A percentile compares a stretch with the other conserved stretches of the same genome.
These are phyloP conservation scores for Galerina sulciceps DNA, from an alignment of 768 basidiomycete species.

Conservation along the genomic window DNA sequence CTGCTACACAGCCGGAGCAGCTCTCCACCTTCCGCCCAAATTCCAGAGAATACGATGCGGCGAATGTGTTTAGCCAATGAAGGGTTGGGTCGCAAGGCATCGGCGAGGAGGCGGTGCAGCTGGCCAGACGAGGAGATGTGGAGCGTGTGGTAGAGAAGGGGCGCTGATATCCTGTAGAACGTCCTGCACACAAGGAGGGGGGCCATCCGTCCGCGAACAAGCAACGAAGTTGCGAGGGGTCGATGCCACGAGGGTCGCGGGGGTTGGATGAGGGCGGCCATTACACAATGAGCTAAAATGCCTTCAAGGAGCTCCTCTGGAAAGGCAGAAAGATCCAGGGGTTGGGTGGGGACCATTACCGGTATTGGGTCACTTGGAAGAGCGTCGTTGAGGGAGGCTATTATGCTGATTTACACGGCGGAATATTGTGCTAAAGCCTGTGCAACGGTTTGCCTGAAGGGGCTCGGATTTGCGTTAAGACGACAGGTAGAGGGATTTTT, in stretches of 20 bases:
- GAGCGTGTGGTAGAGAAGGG: slow-evolving; percentile 60
- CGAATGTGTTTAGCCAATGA: slow-evolving; percentile 44
- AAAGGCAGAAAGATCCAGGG: slow-evolving; percentile 23
- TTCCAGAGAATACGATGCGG: slow-evolving; percentile 41
- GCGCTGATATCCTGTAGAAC: slow-evolving; percentile 60
- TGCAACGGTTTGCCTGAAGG: neutral
- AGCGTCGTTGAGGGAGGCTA: neutral
- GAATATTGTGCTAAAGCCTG: slow-evolving; percentile 1
- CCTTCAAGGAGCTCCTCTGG: slow-evolving; percentile 40
- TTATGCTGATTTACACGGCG: slow-evolving; percentile 1
- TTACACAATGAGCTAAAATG: slow-evolving; percentile 31
- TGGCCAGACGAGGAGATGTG: slow-evolving; percentile 45
- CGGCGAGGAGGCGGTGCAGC: slow-evolving; percentile 39
- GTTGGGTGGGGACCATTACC: neutral
- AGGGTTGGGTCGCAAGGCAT: slow-evolving; percentile 40
- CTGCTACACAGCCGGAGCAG: slow-evolving; percentile 35
- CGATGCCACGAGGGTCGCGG: slow-evolving; percentile 23
- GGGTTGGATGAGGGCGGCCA: slow-evolving; percentile 14
- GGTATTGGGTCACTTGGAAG: neutral
- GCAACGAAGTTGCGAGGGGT: neutral
- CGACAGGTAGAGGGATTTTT: slow-evolving; percentile 1
- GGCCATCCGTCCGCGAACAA: slow-evolving; percentile 50
- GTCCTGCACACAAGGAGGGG: slow-evolving; percentile 54
- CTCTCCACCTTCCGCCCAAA: slow-evolving; percentile 43
- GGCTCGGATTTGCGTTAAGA: slow-evolving; percentile 10